These are phyloP conservation scores for Vaccinium darrowii DNA, from an alignment of 148 eudicot species.

Conservation along the genomic window DNA sequence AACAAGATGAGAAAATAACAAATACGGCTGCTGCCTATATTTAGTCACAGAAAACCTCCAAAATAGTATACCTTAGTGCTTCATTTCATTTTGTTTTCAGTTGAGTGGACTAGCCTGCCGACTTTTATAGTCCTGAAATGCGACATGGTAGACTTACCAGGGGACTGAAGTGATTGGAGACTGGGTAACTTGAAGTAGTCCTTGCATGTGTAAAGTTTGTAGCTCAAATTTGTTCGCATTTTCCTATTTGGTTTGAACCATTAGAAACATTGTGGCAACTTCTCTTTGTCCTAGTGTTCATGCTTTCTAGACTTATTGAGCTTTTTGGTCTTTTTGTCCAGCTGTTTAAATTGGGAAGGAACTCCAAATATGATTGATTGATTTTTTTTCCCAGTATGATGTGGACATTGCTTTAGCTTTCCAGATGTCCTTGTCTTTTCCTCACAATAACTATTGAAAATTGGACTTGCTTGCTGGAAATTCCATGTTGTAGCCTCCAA, in stretches of 20 bases:
- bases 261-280: not conserved
- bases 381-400: not conserved
- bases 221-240: not conserved
- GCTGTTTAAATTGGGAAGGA: not conserved
- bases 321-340: not conserved
- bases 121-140: not conserved
- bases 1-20: no score
- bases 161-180: not conserved
- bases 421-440: not conserved
- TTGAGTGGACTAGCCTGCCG: not conserved
- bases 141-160: not conserved
- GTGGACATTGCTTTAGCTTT: not conserved
- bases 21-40: no score
- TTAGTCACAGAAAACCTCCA: not conserved
- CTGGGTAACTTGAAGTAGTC: not conserved
- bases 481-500: not conserved
- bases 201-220: not conserved
- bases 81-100: not conserved
- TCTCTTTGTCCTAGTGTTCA: not conserved
- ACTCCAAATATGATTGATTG: not conserved
- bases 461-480: slow-evolving; percentile 4
- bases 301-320: not conserved
- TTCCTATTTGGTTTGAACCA: not conserved
- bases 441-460: not conserved
- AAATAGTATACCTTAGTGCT: not conserved